Evolutionary conservation across 352 stramenopile species (phyloP), one percentile per base, ranked within the genome.

Genomic region (Phytopythium oedochilum): DNA sequence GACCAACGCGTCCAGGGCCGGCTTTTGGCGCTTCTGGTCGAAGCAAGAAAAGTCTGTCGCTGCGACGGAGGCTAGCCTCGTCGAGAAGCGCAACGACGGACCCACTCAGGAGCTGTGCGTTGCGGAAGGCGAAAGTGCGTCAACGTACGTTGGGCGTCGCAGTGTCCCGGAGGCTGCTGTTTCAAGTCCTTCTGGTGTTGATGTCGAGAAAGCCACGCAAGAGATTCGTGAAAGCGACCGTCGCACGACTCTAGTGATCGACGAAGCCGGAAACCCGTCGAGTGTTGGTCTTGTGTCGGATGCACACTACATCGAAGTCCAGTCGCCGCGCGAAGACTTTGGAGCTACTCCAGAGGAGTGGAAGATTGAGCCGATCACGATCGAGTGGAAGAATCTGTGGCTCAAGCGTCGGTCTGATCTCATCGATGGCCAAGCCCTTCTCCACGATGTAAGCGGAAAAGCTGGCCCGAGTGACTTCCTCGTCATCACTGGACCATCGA

Each of bases 401-500:
- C 28, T 73, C 12, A 63, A 64, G 22, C 53, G 52, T 26, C 17
- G 12, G 36, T 26, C 48, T 3, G 22, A 38, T 0, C 9, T 20
- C 20, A 39, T 53, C 46, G 35, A 39, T 17, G 49, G 64, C 20
- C 40, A 66, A 1, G 15, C 40, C 20, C 14, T 92, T 4, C 64
- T 92, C 1, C 57, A 71, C 28, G 39, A 71, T n/a, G 57, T 90
- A 12, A 79, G 55, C 35, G 81, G 78, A 2, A 61, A 57, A 0
- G 64, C 80, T 15, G 54, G 53, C 5, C 65, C 78, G 26, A 64
- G 81, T 0, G 63, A 77, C 45, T 78, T 91, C 35, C 45, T 88
- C 22, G 76, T 87, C 1, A 70, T 92, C 39, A 86, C 83, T 4
- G 80, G 82, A 2, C 71, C 72, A 9, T 73, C 66, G 0, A 81